A percentile compares a stretch with the other conserved stretches of the same genome.
Conservation (phyloP, 2,329 filamentous ascomycete species). For the Phaeosphaeria sp. region DNA sequence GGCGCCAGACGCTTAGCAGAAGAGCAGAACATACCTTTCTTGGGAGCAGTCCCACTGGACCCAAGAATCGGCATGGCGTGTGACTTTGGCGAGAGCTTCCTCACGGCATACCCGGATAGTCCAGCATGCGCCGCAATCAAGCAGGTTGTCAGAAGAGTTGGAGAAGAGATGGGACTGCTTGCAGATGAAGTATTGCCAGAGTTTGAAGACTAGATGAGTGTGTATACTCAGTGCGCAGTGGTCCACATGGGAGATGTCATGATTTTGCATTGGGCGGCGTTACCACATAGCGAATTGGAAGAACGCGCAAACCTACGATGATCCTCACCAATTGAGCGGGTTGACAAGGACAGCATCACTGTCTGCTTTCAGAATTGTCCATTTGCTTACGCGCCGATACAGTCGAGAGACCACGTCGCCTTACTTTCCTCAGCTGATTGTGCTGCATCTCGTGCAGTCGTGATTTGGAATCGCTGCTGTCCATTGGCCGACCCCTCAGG, state of each 20-base stretch:
- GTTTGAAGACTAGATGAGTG: slow-evolving; percentile 15
- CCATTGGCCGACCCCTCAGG: not conserved
- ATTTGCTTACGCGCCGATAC: not conserved
- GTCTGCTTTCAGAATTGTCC: not conserved
- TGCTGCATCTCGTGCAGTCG: not conserved
- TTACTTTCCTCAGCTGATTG: not conserved
- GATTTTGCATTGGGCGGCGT: slow-evolving; percentile 6
- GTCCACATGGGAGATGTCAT: not conserved
- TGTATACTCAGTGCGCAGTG: too few relatives aligned
- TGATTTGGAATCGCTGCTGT: not conserved
- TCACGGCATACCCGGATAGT: slow-evolving; percentile 91
- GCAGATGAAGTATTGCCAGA: slow-evolving; percentile 36
- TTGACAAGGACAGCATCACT: not conserved
- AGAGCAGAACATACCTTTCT: slow-evolving; percentile 86
- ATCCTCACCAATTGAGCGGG: not conserved
- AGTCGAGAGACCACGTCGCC: not conserved
- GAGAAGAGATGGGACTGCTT: slow-evolving; percentile 50
- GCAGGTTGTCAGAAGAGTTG: slow-evolving; percentile 77
- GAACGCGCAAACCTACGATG: not conserved
- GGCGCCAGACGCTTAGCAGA: slow-evolving; percentile 80
- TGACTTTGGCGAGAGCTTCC: slow-evolving; percentile 96
- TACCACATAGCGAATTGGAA: not conserved
- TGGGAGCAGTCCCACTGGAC: slow-evolving; percentile 90
- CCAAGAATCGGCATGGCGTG: slow-evolving; percentile 95
- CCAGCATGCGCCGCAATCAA: slow-evolving; percentile 85